These are phyloP conservation scores for Neofusicoccum kwambonambiense DNA, from an alignment of 2,329 filamentous ascomycete species.

Conservation along the genomic window DNA sequence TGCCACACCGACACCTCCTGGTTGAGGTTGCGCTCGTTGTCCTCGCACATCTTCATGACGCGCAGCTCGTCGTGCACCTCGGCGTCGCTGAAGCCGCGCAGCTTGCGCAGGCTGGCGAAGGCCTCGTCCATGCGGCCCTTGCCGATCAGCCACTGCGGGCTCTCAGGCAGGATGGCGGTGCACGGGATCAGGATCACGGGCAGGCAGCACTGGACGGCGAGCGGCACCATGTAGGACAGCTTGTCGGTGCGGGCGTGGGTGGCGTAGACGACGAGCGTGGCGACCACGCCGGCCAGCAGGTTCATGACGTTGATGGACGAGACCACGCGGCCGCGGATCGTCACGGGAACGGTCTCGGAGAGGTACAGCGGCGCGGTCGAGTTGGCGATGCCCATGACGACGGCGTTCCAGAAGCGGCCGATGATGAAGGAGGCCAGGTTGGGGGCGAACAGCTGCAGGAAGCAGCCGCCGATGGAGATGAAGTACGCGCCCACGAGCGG, in stretches of 20 bases:
- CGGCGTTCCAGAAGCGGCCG: slow-evolving; percentile 8
- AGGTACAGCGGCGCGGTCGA: slow-evolving; percentile 57
- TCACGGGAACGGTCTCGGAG: slow-evolving; percentile 56
- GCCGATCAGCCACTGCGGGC: slow-evolving; percentile 59
- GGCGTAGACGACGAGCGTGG: slow-evolving; percentile 74
- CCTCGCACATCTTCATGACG: slow-evolving; percentile 31
- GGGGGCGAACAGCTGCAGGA: slow-evolving; percentile 12
- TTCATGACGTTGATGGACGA: slow-evolving; percentile 3
- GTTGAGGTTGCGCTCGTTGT: slow-evolving; percentile 26
- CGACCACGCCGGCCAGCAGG: slow-evolving; percentile 29
- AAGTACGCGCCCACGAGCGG: slow-evolving; percentile 2
- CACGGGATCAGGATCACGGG: slow-evolving; percentile 31
- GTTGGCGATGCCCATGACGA: slow-evolving; percentile 13
- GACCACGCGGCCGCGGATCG: slow-evolving; percentile 57
- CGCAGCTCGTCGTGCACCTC: slow-evolving; percentile 34
- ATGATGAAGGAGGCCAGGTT: slow-evolving; percentile 10
- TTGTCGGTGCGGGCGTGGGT: slow-evolving; percentile 60
- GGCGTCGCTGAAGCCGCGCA: slow-evolving; percentile 32
- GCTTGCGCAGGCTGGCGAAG: slow-evolving; percentile 23
- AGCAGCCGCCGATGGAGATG: slow-evolving; percentile 12
- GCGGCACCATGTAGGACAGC: slow-evolving; percentile 43
- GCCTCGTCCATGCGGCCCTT: slow-evolving; percentile 46
- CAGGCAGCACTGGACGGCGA: slow-evolving; percentile 36
- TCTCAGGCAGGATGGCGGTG: slow-evolving; percentile 52
- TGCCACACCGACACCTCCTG: slow-evolving; percentile 34